Evolutionary conservation across 345 rosid species (phyloP).

Genomic region (Salix koriyanagi): DNA sequence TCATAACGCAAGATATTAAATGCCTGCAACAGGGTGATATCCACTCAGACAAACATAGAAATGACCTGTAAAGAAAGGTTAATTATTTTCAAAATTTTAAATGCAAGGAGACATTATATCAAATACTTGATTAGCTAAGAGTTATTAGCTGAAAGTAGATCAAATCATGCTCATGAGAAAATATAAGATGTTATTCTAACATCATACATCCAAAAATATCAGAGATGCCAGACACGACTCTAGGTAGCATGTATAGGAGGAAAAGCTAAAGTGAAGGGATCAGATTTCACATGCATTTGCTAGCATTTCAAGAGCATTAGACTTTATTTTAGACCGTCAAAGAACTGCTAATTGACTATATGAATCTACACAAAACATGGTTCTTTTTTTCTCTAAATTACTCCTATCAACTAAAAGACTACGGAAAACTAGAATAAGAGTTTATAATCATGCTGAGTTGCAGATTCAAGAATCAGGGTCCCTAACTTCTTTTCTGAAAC

Average conservation of each 20-base stretch:
- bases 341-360: background rate
- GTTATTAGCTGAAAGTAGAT: background rate
- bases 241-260: background rate
- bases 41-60: conserved; percentile 15
- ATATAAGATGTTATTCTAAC: background rate
- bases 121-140: background rate
- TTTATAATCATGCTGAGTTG: background rate
- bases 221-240: too few species aligned
- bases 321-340: background rate
- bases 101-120: background rate
- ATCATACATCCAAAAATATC: background rate
- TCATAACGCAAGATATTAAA: conserved; percentile 33
- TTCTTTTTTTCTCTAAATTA: background rate
- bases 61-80: conserved; percentile 8
- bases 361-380: background rate
- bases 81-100: background rate
- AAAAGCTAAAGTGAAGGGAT: background rate
- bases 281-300: background rate
- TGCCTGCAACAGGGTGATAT: conserved; percentile 26
- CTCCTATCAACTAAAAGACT: background rate
- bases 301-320: background rate
- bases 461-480: background rate
- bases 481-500: background rate
- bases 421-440: background rate
- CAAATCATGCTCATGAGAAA: background rate